Evolutionary conservation across 1,284 basidiomycete species (phyloP).

Genomic region (Trichosporon asahii): DNA sequence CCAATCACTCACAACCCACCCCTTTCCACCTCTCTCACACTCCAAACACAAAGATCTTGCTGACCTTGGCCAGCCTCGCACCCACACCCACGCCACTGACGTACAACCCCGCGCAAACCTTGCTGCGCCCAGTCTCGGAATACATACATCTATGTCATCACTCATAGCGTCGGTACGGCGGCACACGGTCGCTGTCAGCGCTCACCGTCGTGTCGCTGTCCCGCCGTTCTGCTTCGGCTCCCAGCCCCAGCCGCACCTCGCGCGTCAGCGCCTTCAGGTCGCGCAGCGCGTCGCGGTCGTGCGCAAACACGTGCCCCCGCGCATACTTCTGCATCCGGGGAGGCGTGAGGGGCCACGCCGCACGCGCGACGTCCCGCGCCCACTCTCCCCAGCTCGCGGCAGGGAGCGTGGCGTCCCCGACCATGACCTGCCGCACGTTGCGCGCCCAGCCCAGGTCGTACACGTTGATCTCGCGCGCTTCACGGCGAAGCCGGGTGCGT

Average conservation of each 20-base stretch:
- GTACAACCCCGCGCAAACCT: too few relatives aligned
- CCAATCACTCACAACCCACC: not conserved
- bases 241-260: conserved; percentile 32
- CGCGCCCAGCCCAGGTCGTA: conserved; percentile 73
- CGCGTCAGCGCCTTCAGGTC: conserved; percentile 29
- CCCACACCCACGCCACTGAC: not conserved
- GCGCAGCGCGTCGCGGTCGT: conserved; percentile 33
- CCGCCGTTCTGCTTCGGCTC: not conserved
- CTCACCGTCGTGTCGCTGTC: not conserved
- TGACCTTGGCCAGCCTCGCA: not conserved
- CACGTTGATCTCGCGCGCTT: conserved; percentile 63
- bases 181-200: conserved; percentile 14
- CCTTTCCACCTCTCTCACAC: too few relatives aligned
- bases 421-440: conserved; percentile 53
- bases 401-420: conserved; percentile 23
- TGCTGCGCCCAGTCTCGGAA: not conserved
- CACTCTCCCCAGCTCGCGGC: not conserved
- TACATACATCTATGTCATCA: not conserved
- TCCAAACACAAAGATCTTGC: not conserved
- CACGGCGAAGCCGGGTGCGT: conserved; percentile 63
- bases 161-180: conserved; percentile 2
- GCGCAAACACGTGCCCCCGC: conserved; percentile 38
- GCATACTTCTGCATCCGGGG: conserved; percentile 11
- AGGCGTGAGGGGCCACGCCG: conserved; percentile 23
- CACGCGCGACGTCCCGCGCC: conserved; percentile 13